A percentile compares a stretch with the other conserved stretches of the same genome.
Evolutionary conservation across 371 early-diverging fungal genomes (phyloP).

Genomic region (Entomophthora muscae): DNA sequence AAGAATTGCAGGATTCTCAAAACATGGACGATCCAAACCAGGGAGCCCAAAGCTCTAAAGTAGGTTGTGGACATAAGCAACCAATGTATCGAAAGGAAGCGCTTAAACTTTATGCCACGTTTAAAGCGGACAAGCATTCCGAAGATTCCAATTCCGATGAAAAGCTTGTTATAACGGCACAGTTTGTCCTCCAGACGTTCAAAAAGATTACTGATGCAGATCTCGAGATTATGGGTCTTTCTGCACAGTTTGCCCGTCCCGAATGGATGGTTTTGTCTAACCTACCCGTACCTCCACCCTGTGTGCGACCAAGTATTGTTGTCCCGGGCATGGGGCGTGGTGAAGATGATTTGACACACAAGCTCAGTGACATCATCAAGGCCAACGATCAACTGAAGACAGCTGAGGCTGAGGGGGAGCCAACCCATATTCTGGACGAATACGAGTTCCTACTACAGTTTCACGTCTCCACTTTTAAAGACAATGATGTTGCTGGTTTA

Average conservation of each 20-base stretch:
- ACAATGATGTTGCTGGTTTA: slow-evolving; percentile 96
- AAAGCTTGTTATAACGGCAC: slow-evolving; percentile 59
- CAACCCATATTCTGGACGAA: slow-evolving; percentile 88
- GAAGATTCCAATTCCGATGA: slow-evolving; percentile 42
- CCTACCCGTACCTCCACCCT: slow-evolving; percentile 95
- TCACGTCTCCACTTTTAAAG: slow-evolving; percentile 98
- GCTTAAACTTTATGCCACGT: slow-evolving; percentile 61
- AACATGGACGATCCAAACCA: slow-evolving; percentile 14
- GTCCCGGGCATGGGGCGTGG: slow-evolving; percentile 83
- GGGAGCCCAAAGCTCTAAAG: slow-evolving; percentile 25
- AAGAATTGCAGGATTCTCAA: slow-evolving; percentile 29
- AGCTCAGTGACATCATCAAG: slow-evolving; percentile 92
- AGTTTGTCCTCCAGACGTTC: slow-evolving; percentile 72
- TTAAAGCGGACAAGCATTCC: slow-evolving; percentile 23
- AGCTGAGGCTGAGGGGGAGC: slow-evolving; percentile 92
- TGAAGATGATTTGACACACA: slow-evolving; percentile 99
- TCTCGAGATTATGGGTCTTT: slow-evolving; percentile 77
- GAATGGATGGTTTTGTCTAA: slow-evolving; percentile 97
- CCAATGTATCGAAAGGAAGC: slow-evolving; percentile 86
- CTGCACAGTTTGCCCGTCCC: slow-evolving; percentile 85
- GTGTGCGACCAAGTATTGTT: slow-evolving; percentile 98
- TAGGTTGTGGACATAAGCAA: slow-evolving; percentile 92
- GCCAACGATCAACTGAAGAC: slow-evolving; percentile 82
- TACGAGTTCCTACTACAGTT: slow-evolving; percentile 93
- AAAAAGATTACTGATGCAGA: slow-evolving; percentile 87